Percentiles rank a stretch among this genome's conserved stretches.
These are phyloP conservation scores for Phytophthora podocarpi DNA, from an alignment of 352 stramenopile genomes.

Conservation along the genomic window DNA sequence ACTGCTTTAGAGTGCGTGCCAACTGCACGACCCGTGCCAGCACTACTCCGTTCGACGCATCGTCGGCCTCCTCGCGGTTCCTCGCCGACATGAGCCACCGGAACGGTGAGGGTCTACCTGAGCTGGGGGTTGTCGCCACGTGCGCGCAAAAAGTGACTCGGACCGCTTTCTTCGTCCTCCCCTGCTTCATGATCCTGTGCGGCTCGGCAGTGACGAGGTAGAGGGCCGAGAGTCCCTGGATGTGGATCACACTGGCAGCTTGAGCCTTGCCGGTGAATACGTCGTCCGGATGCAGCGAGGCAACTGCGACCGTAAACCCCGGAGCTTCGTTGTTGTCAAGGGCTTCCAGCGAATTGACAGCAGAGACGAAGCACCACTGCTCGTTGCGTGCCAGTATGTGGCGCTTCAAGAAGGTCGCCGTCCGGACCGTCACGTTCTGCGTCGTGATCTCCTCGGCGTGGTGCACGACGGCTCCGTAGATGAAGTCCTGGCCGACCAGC, in stretches of 20 bases:
- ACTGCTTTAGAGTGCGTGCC: conserved; percentile 24
- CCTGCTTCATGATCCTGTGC: conserved; percentile 15
- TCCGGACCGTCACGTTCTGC: conserved; percentile 46
- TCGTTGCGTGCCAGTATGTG: conserved; percentile 53
- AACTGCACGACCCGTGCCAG: conserved; percentile 24
- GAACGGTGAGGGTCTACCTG: conserved; percentile 12
- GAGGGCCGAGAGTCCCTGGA: conserved; percentile 31
- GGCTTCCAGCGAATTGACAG: conserved; percentile 21
- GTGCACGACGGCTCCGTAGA: conserved; percentile 57
- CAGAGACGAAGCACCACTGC: conserved; percentile 55
- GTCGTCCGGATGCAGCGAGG: conserved; percentile 47
- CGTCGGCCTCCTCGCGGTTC: conserved; percentile 27
- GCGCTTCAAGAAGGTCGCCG: conserved; percentile 49
- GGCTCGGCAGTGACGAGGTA: conserved; percentile 42
- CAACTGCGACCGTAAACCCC: conserved; percentile 43
- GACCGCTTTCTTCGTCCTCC: conserved; percentile 25
- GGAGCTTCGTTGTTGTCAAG: background rate
- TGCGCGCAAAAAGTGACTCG: conserved; percentile 48
- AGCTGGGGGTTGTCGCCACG: conserved; percentile 19
- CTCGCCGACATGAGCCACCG: conserved; percentile 21
- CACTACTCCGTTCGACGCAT: conserved; percentile 32
- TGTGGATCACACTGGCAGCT: conserved; percentile 34
- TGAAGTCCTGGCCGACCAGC: conserved; percentile 46
- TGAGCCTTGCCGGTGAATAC: conserved; percentile 55
- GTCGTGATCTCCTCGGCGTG: conserved; percentile 28